Percentiles rank a stretch among this genome's conserved stretches.
Conservation (phyloP, 1,284 basidiomycete species). For the Coriolopsis trogii region DNA sequence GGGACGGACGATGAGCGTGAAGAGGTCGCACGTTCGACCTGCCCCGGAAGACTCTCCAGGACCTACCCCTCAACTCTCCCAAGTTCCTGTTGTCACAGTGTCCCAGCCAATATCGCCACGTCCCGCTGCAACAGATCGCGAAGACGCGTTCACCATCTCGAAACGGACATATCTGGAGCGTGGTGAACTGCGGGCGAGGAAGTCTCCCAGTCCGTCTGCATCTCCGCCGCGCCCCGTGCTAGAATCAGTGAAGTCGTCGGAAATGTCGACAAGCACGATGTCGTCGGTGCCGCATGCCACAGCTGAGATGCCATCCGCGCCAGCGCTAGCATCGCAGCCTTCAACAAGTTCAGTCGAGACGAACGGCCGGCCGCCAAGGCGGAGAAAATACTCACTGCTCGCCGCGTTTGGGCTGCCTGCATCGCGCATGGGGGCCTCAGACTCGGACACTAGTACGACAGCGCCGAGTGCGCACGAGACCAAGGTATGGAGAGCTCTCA, state of each 20-base stretch:
- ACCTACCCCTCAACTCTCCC: too few relatives aligned
- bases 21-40: neutral
- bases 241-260: too few relatives aligned
- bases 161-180: too few relatives aligned
- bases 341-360: constrained; percentile 9
- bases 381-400: constrained; percentile 28
- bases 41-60: too few relatives aligned
- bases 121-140: too few relatives aligned
- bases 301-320: neutral
- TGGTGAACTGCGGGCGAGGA: too few relatives aligned
- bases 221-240: neutral
- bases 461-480: neutral
- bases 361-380: constrained; percentile 15
- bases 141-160: too few relatives aligned
- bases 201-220: too few relatives aligned
- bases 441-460: constrained; percentile 8
- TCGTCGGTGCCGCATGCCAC: too few relatives aligned
- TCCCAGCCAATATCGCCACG: too few relatives aligned
- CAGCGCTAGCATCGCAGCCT: constrained; percentile 3
- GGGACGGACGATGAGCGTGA: constrained; percentile 5
- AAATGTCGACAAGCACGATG: neutral
- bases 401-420: constrained; percentile 26
- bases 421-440: constrained; percentile 6
- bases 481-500: constrained; percentile 21
- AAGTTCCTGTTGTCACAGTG: too few relatives aligned